phyloP scores from a whole-genome alignment of 768 basidiomycete species.

The Coprinopsis sp. region DNA sequence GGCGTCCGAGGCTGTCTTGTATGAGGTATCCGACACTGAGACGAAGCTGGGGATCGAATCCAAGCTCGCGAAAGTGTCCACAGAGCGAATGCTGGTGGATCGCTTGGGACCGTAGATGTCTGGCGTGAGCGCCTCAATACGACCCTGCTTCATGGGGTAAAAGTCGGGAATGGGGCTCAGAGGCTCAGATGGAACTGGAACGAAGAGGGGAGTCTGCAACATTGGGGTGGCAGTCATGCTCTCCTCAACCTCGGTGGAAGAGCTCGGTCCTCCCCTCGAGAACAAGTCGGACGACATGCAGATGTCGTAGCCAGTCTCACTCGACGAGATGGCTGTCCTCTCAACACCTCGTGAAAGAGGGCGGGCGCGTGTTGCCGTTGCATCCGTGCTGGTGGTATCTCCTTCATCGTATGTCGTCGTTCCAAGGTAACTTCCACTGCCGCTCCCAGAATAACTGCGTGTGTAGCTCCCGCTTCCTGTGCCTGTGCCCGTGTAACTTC shows the following conservation, averaged over 20 bases:
- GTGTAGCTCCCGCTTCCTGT: slow-evolving; percentile 16
- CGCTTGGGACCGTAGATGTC: slow-evolving; percentile 19
- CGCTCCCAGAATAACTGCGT: slow-evolving; percentile 4
- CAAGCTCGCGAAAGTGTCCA: slow-evolving; percentile 12
- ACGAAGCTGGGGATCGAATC: slow-evolving; percentile 27
- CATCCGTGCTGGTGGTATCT: not conserved
- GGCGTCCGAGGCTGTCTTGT: slow-evolving; percentile 30
- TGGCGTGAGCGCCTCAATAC: slow-evolving; percentile 29
- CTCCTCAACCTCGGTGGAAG: slow-evolving; percentile 15
- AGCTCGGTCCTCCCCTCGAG: slow-evolving; percentile 32
- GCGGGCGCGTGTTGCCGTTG: not conserved
- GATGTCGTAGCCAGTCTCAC: slow-evolving; percentile 51
- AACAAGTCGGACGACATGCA: slow-evolving; percentile 50
- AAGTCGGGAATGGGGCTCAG: not conserved
- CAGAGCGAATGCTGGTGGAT: slow-evolving; percentile 30
- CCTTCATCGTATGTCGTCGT: slow-evolving; percentile 9
- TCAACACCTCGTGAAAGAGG: slow-evolving; percentile 5
- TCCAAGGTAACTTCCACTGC: slow-evolving; percentile 18
- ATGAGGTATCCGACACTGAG: slow-evolving; percentile 37
- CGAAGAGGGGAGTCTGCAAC: not conserved
- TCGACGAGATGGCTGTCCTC: slow-evolving; percentile 11
- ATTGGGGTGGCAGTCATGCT: not conserved
- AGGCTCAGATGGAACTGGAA: not conserved
- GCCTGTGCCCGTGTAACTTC: not conserved
- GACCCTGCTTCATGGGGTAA: not conserved